phyloP scores from a whole-genome alignment of 805 yeast species.

The Saccharomycopsis malanga region DNA sequence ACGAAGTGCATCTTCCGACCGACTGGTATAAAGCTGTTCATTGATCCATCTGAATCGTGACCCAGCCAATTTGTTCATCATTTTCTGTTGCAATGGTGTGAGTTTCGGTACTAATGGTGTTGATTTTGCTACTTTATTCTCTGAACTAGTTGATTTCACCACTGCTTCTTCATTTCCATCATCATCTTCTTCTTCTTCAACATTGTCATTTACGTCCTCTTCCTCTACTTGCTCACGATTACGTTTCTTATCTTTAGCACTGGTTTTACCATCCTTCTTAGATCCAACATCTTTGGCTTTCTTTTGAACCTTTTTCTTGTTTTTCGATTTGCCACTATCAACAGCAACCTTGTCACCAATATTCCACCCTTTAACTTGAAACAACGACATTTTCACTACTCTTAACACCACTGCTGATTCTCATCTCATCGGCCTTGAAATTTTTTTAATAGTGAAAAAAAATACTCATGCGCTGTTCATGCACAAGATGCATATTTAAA shows the following conservation, averaged over 20 bases:
- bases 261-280: constrained; percentile 19
- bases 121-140: constrained; percentile 11
- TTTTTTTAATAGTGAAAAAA: no score
- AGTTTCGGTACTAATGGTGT: constrained; percentile 30
- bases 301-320: constrained; percentile 27
- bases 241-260: constrained; percentile 2
- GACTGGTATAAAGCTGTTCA: constrained; percentile 87
- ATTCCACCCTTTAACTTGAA: constrained; percentile 81
- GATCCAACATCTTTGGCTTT: constrained; percentile 32
- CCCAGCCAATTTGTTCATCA: constrained; percentile 92
- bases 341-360: constrained; percentile 47
- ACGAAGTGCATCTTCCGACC: constrained; percentile 68
- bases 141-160: constrained; percentile 11
- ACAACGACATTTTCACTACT: constrained; percentile 60
- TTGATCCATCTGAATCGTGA: constrained; percentile 97
- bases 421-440: no score
- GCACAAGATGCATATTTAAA: no score
- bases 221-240: constrained; percentile 12
- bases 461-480: no score
- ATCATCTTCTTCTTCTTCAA: constrained; percentile 25
- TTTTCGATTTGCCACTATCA: constrained; percentile 33
- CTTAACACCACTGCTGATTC: no score
- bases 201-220: constrained; percentile 6
- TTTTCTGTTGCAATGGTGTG: constrained; percentile 87
- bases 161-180: constrained; percentile 26